These are phyloP conservation scores for Cyclanthera cordifolia DNA, from an alignment of 306 rosid species.

Conservation along the genomic window DNA sequence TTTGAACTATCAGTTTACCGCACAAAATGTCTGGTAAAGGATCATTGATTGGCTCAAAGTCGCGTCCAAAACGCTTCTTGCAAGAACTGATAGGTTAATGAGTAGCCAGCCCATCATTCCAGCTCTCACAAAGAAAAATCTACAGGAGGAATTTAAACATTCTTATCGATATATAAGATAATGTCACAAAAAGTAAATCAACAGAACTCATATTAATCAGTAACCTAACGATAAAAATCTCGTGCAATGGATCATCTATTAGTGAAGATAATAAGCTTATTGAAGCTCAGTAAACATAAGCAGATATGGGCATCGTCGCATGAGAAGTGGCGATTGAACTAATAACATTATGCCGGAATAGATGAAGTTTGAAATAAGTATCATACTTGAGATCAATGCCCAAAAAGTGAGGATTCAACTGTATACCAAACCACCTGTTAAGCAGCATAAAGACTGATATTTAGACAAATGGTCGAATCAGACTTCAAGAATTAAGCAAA, in stretches of 20 bases:
- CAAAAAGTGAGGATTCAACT: constrained; percentile 84
- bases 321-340: background rate
- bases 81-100: constrained; percentile 69
- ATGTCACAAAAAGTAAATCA: too few species aligned
- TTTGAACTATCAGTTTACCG: constrained; percentile 40
- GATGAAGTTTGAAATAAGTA: constrained; percentile 16
- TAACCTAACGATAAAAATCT: background rate
- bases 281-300: background rate
- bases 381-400: constrained; percentile 95
- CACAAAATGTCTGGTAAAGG: constrained; percentile 71
- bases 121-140: constrained; percentile 96
- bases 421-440: constrained; percentile 90
- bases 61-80: constrained; percentile 50
- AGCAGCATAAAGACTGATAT: background rate
- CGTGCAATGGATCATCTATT: background rate
- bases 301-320: background rate
- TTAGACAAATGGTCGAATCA: constrained; percentile 3
- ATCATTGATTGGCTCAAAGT: constrained; percentile 62
- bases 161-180: background rate
- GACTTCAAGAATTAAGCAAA: background rate
- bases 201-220: too few species aligned
- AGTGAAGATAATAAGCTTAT: background rate
- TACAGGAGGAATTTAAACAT: constrained; percentile 26
- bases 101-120: constrained; percentile 98
- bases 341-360: background rate